Evolutionary conservation across 1,284 basidiomycete species (phyloP), one percentile per base, ranked within the genome.

Genomic region (Quambalaria eucalypti): DNA sequence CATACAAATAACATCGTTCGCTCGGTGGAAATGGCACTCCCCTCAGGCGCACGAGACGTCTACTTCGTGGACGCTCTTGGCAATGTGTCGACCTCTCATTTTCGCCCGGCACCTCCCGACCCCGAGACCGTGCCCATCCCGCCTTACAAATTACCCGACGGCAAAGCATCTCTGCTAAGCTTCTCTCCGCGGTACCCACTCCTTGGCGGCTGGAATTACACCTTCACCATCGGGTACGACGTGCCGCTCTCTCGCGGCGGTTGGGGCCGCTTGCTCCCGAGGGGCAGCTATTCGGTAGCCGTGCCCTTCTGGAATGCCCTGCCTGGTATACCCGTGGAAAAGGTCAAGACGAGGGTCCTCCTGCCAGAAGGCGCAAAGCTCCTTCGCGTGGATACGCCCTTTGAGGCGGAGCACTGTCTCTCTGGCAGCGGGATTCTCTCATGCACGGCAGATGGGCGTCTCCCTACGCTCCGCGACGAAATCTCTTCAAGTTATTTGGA

Each of bases 161-260:
- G 40, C 12, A 61, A 65, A 46, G 77, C 82, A 10, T 78, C 82
- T 7, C 83, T 84, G 31, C 68, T 74, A 2, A 90, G 97, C 68
- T 74, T 98, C 47, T 81, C 81, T 44, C 93, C 95, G 0, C 83
- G 95, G 36, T 99, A 92, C 76, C 95, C 95, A 7, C 71, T 99
- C 26, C 77, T 97, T 59, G 95, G 95, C 28, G 91, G 93, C 19
- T 99, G 95, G 95, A 97, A 96, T 76, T 98, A 95, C 78, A 84
- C 81, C 40, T 98, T 93, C 78, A 90, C 87, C 4, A 81, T 97
- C 10, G 95, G 95, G 2, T 99, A 87, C 82, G 90, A 97, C 69
- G 86, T 88, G 12, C 54, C 56, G 5, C 62, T 73, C n/a, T 50
- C 51, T 9, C 12, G 31, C 1, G 67, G 66, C 2, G 66, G 67